Conservation (phyloP, 192 early-diverging fungal species). For the Backusella macrospora region DNA sequence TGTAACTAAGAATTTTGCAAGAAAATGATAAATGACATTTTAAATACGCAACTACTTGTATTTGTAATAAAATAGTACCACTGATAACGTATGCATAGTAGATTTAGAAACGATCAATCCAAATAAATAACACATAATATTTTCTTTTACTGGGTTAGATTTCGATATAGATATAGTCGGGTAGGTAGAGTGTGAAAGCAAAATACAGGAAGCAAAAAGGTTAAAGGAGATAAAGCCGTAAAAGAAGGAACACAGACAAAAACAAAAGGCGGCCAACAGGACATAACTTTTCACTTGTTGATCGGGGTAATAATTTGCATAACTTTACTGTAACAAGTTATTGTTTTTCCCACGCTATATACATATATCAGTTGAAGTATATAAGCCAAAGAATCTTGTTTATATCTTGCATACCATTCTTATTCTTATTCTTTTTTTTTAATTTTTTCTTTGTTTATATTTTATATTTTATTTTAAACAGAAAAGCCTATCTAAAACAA, state of each 20-base stretch:
- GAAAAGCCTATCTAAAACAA: background rate
- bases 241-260: background rate
- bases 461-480: background rate
- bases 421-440: background rate
- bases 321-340: background rate
- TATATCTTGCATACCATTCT: constrained; percentile 2
- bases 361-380: background rate
- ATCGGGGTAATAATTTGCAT: constrained; percentile 17
- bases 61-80: no score
- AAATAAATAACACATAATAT: background rate
- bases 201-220: background rate
- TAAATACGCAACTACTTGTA: no score
- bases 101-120: background rate
- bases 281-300: constrained; percentile 1
- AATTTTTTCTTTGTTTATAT: background rate
- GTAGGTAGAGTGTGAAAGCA: constrained; percentile 1
- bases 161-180: background rate
- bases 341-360: background rate
- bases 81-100: background rate
- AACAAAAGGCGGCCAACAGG: constrained; percentile 7
- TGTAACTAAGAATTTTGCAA: no score
- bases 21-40: no score
- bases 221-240: constrained; percentile 9
- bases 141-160: background rate
- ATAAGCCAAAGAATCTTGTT: constrained; percentile 4